phyloP scores from a whole-genome alignment of 495 filamentous ascomycete species.

The Daldinia loculata region DNA sequence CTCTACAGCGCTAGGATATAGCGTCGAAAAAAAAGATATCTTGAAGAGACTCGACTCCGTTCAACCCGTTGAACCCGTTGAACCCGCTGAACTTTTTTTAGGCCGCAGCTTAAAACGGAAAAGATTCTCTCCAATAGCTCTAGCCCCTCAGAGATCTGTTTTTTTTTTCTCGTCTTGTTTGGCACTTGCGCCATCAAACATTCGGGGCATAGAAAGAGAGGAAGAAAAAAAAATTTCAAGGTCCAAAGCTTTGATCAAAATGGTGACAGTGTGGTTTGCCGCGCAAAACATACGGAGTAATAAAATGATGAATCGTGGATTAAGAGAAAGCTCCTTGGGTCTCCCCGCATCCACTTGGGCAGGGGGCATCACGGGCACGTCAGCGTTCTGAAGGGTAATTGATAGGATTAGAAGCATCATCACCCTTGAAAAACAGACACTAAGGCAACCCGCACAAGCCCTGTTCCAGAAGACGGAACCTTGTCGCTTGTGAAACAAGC shows the following conservation, averaged over 20 bases:
- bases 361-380: conserved; percentile 42
- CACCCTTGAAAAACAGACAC: conserved; percentile 35
- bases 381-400: conserved; percentile 35
- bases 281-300: conserved; percentile 27
- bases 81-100: conserved; percentile 5
- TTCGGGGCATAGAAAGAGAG: conserved; percentile 13
- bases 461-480: conserved; percentile 42
- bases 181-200: conserved; percentile 42
- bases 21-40: conserved; percentile 23
- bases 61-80: conserved; percentile 27
- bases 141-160: conserved; percentile 30
- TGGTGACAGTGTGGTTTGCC: conserved; percentile 30
- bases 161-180: conserved; percentile 32
- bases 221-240: conserved; percentile 4
- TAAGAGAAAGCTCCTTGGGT: conserved; percentile 27
- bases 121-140: conserved; percentile 28
- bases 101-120: conserved; percentile 30
- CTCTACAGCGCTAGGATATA: conserved; percentile 32
- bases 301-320: conserved; percentile 34
- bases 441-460: conserved; percentile 43
- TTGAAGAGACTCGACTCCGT: conserved; percentile 37
- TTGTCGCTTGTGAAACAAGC: conserved; percentile 47
- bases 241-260: conserved; percentile 28
- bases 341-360: conserved; percentile 42
- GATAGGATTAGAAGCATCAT: conserved; percentile 35